Conservation (phyloP, 805 yeast species). For the Hanseniaspora singularis region DNA sequence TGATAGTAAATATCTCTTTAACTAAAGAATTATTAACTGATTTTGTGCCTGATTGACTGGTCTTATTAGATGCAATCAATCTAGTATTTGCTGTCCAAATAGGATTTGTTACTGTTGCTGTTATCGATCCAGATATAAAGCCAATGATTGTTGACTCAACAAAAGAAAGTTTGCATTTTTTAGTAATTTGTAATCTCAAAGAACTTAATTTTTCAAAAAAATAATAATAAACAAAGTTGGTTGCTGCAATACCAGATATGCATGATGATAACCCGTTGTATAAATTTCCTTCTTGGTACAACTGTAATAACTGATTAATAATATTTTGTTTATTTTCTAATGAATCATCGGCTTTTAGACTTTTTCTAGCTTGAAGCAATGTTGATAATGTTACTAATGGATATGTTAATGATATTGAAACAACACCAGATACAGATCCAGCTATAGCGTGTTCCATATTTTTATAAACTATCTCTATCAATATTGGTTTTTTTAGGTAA, state of each 20-base stretch:
- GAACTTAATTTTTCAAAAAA: slow-evolving; percentile 47
- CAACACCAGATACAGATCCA: slow-evolving; percentile 88
- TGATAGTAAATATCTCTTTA: slow-evolving; percentile 47
- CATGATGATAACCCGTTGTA: slow-evolving; percentile 86
- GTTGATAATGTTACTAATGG: slow-evolving; percentile 82
- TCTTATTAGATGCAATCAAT: slow-evolving; percentile 46
- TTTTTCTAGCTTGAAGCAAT: slow-evolving; percentile 57
- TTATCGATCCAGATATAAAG: slow-evolving; percentile 75
- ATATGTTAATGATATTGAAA: slow-evolving; percentile 76
- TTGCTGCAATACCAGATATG: slow-evolving; percentile 68
- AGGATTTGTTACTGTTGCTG: slow-evolving; percentile 74
- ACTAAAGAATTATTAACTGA: slow-evolving; percentile 21
- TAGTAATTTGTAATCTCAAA: slow-evolving; percentile 15
- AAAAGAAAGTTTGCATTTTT: slow-evolving; percentile 38
- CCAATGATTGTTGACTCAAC: slow-evolving; percentile 64
- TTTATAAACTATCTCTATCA: too few relatives aligned
- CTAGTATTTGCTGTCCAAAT: slow-evolving; percentile 93
- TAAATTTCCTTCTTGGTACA: slow-evolving; percentile 38
- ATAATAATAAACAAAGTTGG: slow-evolving; percentile 83
- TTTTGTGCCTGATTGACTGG: slow-evolving; percentile 34
- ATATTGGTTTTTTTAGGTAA: too few relatives aligned
- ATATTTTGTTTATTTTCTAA: slow-evolving; percentile 17
- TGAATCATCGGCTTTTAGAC: slow-evolving; percentile 19
- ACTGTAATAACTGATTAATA: slow-evolving; percentile 28
- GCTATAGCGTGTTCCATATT: slow-evolving; percentile 74